Evolutionary conservation across 2,329 filamentous ascomycete species (phyloP), one percentile per base, ranked within the genome.

Genomic region (Stylonectria norvegica): DNA sequence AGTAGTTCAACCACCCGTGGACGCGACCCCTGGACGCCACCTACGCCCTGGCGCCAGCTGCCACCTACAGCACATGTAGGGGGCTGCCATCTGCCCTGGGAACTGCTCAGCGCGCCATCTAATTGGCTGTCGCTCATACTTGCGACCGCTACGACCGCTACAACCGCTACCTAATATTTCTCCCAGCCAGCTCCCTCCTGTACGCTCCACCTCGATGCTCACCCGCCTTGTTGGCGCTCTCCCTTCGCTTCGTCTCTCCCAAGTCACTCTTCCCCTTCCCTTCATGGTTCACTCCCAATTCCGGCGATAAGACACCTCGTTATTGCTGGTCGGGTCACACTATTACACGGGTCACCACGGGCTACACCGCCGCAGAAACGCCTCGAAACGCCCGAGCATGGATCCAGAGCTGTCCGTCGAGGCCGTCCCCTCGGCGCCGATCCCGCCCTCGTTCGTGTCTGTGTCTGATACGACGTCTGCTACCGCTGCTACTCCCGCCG

Each of bases 371-470:
- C n/a, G n/a, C n/a, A n/a, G n/a, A n/a, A n/a, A n/a, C n/a, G n/a
- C n/a, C n/a, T n/a, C n/a, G n/a, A 20, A 54, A 44, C 43, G 43
- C 39, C 50, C 46, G 42, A 53, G 53, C 47, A 56, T 55, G 51
- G 55, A 56, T 47, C 42, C 49, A 28, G 45, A 46, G 48, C 52
- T 49, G 48, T 43, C 49, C 40, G 40, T 44, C 36, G 48, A 38
- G 43, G 32, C 49, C 36, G 47, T 40, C 41, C 45, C 52, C 39
- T 38, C 46, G 55, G 48, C 49, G 38, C 49, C 48, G 36, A 44
- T 52, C 32, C 46, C 50, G 40, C 50, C 42, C 42, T 49, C 35
- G 14, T 10, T 16, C 33, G 12, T 6, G 14, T 32, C 30, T 16
- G n/a, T 11, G 5, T 32, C 34, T 36, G 34, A 18, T 36, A 36